Base-by-base conservation (phyloP, 257 asterid genomes). In the Jacaranda mimosifolia region DNA sequence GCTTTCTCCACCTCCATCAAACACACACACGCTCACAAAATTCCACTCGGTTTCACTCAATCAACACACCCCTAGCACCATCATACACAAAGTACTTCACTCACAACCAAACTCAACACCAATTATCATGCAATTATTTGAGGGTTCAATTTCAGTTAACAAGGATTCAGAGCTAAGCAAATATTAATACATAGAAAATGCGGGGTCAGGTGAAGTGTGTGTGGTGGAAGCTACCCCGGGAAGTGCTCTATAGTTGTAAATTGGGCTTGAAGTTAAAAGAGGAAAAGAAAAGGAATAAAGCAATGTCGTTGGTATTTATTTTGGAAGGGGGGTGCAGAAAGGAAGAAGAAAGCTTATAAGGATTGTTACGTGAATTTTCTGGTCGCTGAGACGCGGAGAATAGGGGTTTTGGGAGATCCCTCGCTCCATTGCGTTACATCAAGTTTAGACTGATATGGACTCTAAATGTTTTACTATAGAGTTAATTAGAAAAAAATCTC, bases 221-320 rank as follows among this genome's bases (percentile, higher is more conserved):
- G 85, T 15, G 81, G 78, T 19, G 45, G 91, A 92, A 89, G 93
- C 94, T 83, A 87, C 73, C 83, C 86, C 85, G 87, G 88, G 86
- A 82, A 84, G 78, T 80, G 86, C 75, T 83, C 62, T 74, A 81
- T 59, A 68, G 77, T 42, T 77, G 85, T 66, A 32, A 80, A 84
- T 82, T 64, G 80, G 79, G 70, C 51, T 19, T 60, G 74, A 66
- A 69, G 83, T 73, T 56, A n/a, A 32, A 74, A 60, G 79, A 35
- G 45, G 36, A 17, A 62, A n/a, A n/a, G n/a, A 72, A 66, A 70
- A 66, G 65, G 80, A 64, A 48, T 87, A 90, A 86, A 92, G 80
- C 80, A 90, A 88, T 91, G 88, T 78, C 88, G 88, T 81, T 51
- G 69, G 83, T 79, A 83, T 75, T 83, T 76, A 75, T 71, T n/a